These are phyloP conservation scores for Acorus calamus DNA, from an alignment of 106 monocot species.

Conservation along the genomic window DNA sequence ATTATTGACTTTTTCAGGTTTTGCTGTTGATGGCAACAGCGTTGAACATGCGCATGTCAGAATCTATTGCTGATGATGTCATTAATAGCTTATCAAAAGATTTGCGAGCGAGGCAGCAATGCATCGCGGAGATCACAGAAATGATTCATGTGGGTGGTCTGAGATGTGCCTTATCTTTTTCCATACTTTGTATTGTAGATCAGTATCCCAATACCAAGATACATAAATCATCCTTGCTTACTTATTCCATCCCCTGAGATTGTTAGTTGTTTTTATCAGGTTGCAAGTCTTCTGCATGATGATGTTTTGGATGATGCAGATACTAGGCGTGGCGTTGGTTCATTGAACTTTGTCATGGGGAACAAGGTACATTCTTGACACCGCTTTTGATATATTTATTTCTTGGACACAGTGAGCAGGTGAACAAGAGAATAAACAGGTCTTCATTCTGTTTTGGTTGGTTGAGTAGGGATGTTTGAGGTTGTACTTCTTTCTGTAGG, in stretches of 20 bases:
- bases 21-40: slow-evolving; percentile 88
- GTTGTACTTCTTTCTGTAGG: neutral
- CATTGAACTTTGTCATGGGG: slow-evolving; percentile 88
- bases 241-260: too few relatives aligned
- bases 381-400: neutral
- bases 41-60: slow-evolving; percentile 47
- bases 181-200: neutral
- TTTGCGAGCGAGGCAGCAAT: slow-evolving; percentile 66
- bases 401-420: too few relatives aligned
- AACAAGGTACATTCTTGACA: slow-evolving; percentile 52
- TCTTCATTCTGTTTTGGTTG: neutral
- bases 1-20: slow-evolving; percentile 32
- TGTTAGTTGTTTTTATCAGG: slow-evolving; percentile 21
- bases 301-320: slow-evolving; percentile 99
- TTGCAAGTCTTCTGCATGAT: slow-evolving; percentile 97
- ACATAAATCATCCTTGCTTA: neutral
- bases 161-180: neutral
- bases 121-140: slow-evolving; percentile 86
- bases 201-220: neutral
- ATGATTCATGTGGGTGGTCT: slow-evolving; percentile 84
- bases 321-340: slow-evolving; percentile 83
- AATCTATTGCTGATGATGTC: slow-evolving; percentile 27
- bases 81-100: slow-evolving; percentile 31
- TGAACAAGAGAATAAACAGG: too few relatives aligned
- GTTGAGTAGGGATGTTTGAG: neutral